Percentiles rank a stretch among this genome's conserved stretches.
Evolutionary conservation across 768 basidiomycete species (phyloP).

Genomic region (Suillus variegatus): DNA sequence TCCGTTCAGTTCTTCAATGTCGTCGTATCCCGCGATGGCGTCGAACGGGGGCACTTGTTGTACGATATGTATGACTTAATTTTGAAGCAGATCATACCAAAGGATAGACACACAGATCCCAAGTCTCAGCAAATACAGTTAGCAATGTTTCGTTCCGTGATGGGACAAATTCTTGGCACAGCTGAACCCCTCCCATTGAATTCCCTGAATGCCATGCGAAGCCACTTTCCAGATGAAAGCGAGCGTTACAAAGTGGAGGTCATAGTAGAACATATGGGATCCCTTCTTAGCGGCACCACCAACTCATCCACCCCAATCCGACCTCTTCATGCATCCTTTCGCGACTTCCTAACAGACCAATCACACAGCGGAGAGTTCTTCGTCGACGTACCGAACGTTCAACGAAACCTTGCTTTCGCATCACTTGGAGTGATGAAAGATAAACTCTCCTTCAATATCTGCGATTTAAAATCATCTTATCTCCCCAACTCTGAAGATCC

Average conservation of each 20-base stretch:
- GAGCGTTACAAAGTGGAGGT: constrained; percentile 11
- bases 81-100: constrained; percentile 7
- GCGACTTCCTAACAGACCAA: constrained; percentile 25
- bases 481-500: constrained; percentile 26
- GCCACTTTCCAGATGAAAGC: background rate
- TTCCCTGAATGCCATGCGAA: constrained; percentile 4
- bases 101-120: background rate
- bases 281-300: constrained; percentile 13
- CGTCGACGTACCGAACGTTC: constrained; percentile 12
- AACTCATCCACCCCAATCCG: constrained; percentile 12
- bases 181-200: constrained; percentile 9
- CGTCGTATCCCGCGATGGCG: background rate
- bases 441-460: constrained; percentile 38
- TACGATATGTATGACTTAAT: constrained; percentile 13
- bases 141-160: constrained; percentile 9
- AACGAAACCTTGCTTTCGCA: constrained; percentile 20
- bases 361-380: constrained; percentile 17
- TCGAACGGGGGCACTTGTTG: constrained; percentile 4
- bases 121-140: background rate
- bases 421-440: constrained; percentile 31
- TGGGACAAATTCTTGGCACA: constrained; percentile 11
- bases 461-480: constrained; percentile 32
- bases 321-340: constrained; percentile 30
- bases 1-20: constrained; percentile 4
- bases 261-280: constrained; percentile 8